Evolutionary conservation across 2,329 filamentous ascomycete species (phyloP).

Genomic region (Didymellaceae sp.): DNA sequence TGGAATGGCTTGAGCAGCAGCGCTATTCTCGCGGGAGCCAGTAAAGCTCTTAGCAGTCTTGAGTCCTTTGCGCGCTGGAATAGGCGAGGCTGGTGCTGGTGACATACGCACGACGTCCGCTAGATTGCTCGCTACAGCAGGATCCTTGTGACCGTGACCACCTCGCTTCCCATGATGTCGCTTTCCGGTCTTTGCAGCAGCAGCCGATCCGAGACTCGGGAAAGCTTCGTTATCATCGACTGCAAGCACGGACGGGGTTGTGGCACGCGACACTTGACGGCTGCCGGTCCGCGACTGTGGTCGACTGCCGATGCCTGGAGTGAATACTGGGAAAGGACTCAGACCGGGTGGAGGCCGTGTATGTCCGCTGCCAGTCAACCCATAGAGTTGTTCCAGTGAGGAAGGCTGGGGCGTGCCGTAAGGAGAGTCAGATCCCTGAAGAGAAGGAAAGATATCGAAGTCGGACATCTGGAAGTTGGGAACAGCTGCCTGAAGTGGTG

Average conservation of each 20-base stretch:
- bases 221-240: conserved; percentile 97
- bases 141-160: conserved; percentile 71
- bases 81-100: conserved; percentile 74
- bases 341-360: conserved; percentile 72
- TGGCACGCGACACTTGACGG: conserved; percentile 72
- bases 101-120: conserved; percentile 97
- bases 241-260: conserved; percentile 72
- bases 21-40: conserved; percentile 76
- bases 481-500: conserved; percentile 67
- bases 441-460: conserved; percentile 81
- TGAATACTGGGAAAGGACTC: conserved; percentile 66
- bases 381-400: conserved; percentile 53
- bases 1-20: conserved; percentile 81
- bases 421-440: conserved; percentile 59
- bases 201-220: conserved; percentile 80
- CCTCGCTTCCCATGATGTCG: conserved; percentile 93
- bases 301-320: conserved; percentile 62
- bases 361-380: conserved; percentile 40
- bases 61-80: conserved; percentile 63
- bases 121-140: conserved; percentile 71
- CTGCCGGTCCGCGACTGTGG: conserved; percentile 85
- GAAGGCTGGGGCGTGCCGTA: conserved; percentile 47
- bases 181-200: conserved; percentile 76
- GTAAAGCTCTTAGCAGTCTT: conserved; percentile 71
- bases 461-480: conserved; percentile 81